These are phyloP conservation scores for Fusarium sacchari DNA, from an alignment of 2,329 filamentous ascomycete genomes.

Conservation along the genomic window DNA sequence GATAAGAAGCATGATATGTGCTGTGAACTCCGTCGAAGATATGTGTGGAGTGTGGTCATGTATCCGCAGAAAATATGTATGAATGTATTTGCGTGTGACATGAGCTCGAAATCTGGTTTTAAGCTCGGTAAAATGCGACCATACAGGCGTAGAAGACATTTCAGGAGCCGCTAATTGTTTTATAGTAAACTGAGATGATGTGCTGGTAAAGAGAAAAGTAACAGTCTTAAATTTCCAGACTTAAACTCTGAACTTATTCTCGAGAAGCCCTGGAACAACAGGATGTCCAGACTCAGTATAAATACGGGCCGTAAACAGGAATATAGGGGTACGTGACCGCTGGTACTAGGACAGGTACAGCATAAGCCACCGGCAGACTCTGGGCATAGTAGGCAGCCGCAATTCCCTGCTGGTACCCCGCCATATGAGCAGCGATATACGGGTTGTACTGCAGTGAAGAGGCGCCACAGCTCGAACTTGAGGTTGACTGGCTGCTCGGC, in stretches of 20 bases:
- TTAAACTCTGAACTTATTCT: fast-evolving
- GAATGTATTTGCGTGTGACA: fast-evolving
- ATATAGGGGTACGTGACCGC: not conserved
- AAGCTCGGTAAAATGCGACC: too few relatives aligned
- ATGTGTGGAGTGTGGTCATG: not conserved
- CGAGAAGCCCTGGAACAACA: not conserved
- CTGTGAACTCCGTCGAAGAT: fast-evolving
- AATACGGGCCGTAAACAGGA: not conserved
- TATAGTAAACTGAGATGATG: not conserved
- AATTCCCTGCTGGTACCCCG: not conserved
- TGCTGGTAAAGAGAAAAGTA: too few relatives aligned
- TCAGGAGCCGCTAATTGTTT: not conserved
- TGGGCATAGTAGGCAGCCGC: not conserved
- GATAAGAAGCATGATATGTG: fast-evolving
- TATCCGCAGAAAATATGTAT: not conserved
- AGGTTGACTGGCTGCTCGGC: not conserved
- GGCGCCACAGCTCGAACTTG: not conserved
- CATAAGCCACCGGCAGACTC: not conserved
- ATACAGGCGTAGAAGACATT: not conserved
- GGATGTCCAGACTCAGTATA: not conserved
- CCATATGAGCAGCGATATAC: not conserved
- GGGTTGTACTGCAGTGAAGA: not conserved
- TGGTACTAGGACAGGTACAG: not conserved
- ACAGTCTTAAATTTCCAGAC: fast-evolving
- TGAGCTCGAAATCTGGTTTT: fast-evolving